Percentiles rank a stretch among this genome's conserved stretches.
Conservation (phyloP, 2,329 filamentous ascomycete species). For the Xylariaceae sp. region DNA sequence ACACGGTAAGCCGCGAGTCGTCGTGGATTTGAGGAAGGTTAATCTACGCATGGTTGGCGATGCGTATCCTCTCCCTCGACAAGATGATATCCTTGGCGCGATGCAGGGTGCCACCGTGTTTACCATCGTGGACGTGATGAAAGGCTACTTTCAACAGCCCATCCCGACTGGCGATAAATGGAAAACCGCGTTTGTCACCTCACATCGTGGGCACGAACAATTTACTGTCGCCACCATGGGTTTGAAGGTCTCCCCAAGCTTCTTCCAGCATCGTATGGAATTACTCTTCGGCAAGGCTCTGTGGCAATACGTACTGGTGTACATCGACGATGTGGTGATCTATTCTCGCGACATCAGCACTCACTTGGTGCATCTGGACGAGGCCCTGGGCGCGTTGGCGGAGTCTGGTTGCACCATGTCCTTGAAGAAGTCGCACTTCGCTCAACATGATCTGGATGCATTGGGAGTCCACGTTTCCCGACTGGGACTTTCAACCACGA, state of each 20-base stretch:
- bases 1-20: neutral
- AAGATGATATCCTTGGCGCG: neutral
- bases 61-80: neutral
- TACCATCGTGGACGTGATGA: neutral
- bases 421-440: constrained; percentile 1
- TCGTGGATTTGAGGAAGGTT: neutral
- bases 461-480: neutral
- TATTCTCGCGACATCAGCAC: neutral
- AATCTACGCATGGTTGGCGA: neutral
- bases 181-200: neutral
- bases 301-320: neutral
- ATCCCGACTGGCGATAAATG: neutral
- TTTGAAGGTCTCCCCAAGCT: neutral
- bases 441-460: neutral
- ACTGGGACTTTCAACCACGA: neutral
- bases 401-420: neutral
- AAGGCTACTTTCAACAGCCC: neutral
- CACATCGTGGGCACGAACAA: neutral
- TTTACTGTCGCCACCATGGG: neutral
- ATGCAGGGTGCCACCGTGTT: neutral
- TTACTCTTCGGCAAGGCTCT: neutral
- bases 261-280: constrained; percentile 1
- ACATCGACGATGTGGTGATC: neutral
- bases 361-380: neutral
- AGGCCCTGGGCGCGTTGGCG: neutral